phyloP scores from a whole-genome alignment of 164 flowering plant genomes.

The Sextonia rubra region DNA sequence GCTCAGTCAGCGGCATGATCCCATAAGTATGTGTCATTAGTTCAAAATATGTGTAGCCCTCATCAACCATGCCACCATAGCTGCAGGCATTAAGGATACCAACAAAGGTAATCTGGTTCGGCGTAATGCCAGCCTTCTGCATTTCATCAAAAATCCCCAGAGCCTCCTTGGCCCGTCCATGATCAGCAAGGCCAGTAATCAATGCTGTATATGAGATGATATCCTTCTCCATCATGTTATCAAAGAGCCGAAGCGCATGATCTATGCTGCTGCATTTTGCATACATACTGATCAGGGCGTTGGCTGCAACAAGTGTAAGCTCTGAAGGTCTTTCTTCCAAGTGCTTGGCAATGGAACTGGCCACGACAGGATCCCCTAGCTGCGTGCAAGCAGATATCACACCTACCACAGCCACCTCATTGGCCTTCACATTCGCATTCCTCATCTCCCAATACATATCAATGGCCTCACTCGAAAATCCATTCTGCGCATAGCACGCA shows the following conservation, averaged over 20 bases:
- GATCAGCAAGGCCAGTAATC: conserved; percentile 40
- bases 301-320: conserved; percentile 28
- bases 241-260: conserved; percentile 27
- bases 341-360: conserved; percentile 17
- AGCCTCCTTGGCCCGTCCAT: conserved; percentile 37
- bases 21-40: conserved; percentile 25
- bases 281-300: too few relatives aligned
- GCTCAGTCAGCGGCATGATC: conserved; percentile 31
- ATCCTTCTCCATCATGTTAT: conserved; percentile 27
- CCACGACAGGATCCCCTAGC: too few relatives aligned
- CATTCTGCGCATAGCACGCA: too few relatives aligned
- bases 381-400: too few relatives aligned
- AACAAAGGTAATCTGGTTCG: conserved; percentile 38
- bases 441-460: too few relatives aligned
- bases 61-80: conserved; percentile 38
- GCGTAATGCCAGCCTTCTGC: conserved; percentile 32
- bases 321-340: conserved; percentile 22
- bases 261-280: conserved; percentile 35
- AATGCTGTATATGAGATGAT: conserved; percentile 35
- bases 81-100: conserved; percentile 42
- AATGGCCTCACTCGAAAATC: too few relatives aligned
- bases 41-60: conserved; percentile 34
- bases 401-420: too few relatives aligned
- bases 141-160: conserved; percentile 31
- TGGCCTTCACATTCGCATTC: too few relatives aligned